Evolutionary conservation across 1,284 basidiomycete species (phyloP), one percentile per base, ranked within the genome.

Genomic region (Coniophora puteana): DNA sequence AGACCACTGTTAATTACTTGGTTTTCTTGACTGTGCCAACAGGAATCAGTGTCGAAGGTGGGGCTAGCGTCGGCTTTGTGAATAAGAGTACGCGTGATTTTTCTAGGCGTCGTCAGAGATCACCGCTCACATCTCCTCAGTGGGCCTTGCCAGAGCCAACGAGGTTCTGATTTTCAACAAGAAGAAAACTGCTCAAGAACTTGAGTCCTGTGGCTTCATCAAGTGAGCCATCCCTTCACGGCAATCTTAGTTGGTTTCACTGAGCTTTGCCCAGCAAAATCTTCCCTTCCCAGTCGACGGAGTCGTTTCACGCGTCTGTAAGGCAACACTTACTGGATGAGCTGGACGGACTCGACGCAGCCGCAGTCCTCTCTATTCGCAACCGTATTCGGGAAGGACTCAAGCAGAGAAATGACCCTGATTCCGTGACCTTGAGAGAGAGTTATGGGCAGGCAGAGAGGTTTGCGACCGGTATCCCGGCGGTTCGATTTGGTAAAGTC

Each of bases 161-260:
- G 83, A 86, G 45, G 78, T 76, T 2, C 65, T 86, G 7, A 61
- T 86, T 4, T 81, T 78, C 63, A 83, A 81, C 22, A 80, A 78
- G 58, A 85, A 78, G 59, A 75, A 81, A 52, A 66, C 57, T 4
- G 76, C 79, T 0, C 66, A 77, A 43, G 79, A 83, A 30, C 63
- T 85, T 0, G 62, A 78, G 3, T 64, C 68, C 26, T 77, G 72
- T 51, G 79, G 82, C 14, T 85, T 85, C 51, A 59, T 83, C 47
- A 85, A 85, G 82, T 84, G 49, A 42, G 69, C 47, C 10, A 21
- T 4, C 12, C 36, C 31, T 45, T 45, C n/a, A 38, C 35, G n/a
- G 23, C 27, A n/a, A 8, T 20, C 35, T 5, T 8, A 14, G 3
- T 6, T 32, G 6, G 17, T 39, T 14, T 28, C n/a, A 17, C 7